Evolutionary conservation across 495 filamentous ascomycete genomes (phyloP), one percentile per base, ranked within the genome.

Genomic region (Penicillium simplicissimum): DNA sequence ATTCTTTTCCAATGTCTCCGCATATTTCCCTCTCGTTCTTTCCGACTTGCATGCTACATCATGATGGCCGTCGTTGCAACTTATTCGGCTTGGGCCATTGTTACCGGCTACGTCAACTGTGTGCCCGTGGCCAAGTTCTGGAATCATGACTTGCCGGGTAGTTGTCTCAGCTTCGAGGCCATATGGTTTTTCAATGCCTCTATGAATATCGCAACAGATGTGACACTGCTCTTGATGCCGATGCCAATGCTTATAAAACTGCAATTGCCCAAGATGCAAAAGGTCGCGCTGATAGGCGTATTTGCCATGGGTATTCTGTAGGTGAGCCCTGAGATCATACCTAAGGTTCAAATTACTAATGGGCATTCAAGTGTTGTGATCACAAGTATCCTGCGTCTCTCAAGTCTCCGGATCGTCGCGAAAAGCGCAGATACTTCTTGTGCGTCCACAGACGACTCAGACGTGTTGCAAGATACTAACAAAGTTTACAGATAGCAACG

Each of bases 241-340:
- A 83, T 88, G 76, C 82, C 81, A 2, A 70, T 83, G 0, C 76
- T 88, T 40, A 79, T 74, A 38, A 66, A 77, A 11, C 67, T 86
- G 10, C 78, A 82, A 36, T 70, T 87, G 8, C 82, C 79, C 1
- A 71, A 66, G 15, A 69, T 69, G 43, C 84, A 86, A 61, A 88
- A 84, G 63, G 23, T 75, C 33, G 79, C 75, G 0, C 65, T 88
- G 13, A 73, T 85, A 53, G 65, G 77, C 19, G 76, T 87, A 21
- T 87, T 88, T 62, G 76, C 77, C 1, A 71, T 88, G 0, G 86
- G 86, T 56, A 78, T 75, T 64, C 78, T 85, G 66, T 76, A 64
- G 21, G 71, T 68, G n/a, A 1, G 34, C 48, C 28, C 62, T 83
- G 21, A 84, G 89, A 69, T 4, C 25, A 28, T 78, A 83, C 57